Base-by-base conservation (phyloP, 2,329 filamentous ascomycete species). In the Beauveria sp. region DNA sequence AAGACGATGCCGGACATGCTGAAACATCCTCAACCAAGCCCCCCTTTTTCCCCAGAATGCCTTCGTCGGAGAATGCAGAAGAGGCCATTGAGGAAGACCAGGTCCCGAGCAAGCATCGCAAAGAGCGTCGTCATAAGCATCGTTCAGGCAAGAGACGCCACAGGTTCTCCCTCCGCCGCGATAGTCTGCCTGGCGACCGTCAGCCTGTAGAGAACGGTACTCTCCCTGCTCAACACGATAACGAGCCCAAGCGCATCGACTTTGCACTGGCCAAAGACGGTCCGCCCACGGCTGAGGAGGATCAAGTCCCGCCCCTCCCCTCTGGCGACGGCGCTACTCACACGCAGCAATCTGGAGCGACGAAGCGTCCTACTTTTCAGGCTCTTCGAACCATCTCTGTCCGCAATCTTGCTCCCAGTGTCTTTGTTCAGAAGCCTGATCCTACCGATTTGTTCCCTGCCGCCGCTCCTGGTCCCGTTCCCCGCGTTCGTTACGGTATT, bases 341-440 rank as follows among this genome's bases (percentile, higher is more conserved):
- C 12, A 26, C 48, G 8, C 26, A 48, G n/a, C 42, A 63, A 64
- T 56, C 45, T 59, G 38, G 28, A 28, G 20, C 55, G 59, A 54
- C 67, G 61, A 46, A 53, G 61, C 63, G 76, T 53, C 77, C 79
- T 55, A 78, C 83, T 1, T 84, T 88, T 69, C 79, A 79, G 16
- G 75, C 73, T 64, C 70, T 88, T 16, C 83, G 86, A 51, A 80
- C 78, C 54, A 77, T 90, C 54, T 87, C 84, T 1, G 80, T 89
- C 59, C 89, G 86, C 69, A 84, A 86, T 52, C 78, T 93, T 4
- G 85, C 89, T 0, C 88, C 89, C 55, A 85, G 86, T 12, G 88
- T 92, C 62, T 92, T 93, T 67, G 78, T 77, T 0, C 79, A 82
- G 63, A 75, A 77, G 6, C 69, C 74, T 2, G 74, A 75, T 20